Evolutionary conservation across 1,139 yeast species (phyloP).

Genomic region (Candida anutae): DNA sequence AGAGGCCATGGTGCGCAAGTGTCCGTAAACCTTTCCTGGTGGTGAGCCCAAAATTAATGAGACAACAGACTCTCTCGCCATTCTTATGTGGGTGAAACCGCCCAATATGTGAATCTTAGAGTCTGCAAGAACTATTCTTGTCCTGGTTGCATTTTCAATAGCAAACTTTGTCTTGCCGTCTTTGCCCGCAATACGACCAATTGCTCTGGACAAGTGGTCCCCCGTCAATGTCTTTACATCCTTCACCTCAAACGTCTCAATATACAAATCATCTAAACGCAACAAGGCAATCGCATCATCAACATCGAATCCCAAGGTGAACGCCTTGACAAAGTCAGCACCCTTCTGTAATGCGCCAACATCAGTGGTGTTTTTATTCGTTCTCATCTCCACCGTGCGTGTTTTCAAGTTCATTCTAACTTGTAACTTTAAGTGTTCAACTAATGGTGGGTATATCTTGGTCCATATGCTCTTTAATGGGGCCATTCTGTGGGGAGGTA

Average conservation of each 20-base stretch:
- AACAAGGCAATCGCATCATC: constrained; percentile 95
- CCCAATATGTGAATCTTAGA: constrained; percentile 94
- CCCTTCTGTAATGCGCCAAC: constrained; percentile 96
- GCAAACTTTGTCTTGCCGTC: constrained; percentile 99
- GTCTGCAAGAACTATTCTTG: constrained; percentile 95
- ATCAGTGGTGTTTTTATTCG: constrained; percentile 74
- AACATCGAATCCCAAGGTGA: constrained; percentile 89
- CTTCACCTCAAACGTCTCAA: constrained; percentile 93
- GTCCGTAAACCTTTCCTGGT: constrained; percentile 97
- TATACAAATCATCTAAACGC: constrained; percentile 90
- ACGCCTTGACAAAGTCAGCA: constrained; percentile 92
- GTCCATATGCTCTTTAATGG: constrained; percentile 88
- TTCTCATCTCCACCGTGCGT: constrained; percentile 79
- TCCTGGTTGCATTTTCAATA: constrained; percentile 95
- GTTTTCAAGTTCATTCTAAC: constrained; percentile 90
- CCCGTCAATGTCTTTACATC: constrained; percentile 94
- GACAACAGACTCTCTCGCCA: constrained; percentile 96
- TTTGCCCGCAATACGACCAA: constrained; percentile 98
- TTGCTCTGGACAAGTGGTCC: constrained; percentile 95
- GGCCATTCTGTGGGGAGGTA: constrained; percentile 95
- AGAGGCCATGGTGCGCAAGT: constrained; percentile 92
- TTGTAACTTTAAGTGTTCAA: constrained; percentile 88
- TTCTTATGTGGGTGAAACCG: constrained; percentile 92
- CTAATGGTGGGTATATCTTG: constrained; percentile 90
- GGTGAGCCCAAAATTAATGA: constrained; percentile 94